phyloP scores from a whole-genome alignment of 306 rosid species.

The Amphicarpaea edgeworthii region DNA sequence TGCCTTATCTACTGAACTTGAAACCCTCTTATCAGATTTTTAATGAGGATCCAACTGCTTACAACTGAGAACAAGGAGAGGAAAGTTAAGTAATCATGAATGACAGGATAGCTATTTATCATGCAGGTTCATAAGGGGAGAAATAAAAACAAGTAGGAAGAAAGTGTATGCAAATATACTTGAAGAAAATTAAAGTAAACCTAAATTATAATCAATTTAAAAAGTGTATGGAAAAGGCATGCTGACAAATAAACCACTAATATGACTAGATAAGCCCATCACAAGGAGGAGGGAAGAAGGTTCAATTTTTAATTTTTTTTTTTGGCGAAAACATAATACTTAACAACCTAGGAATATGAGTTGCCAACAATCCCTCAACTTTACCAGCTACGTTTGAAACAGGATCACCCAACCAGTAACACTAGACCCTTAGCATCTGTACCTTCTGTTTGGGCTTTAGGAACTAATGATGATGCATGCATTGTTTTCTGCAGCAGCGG shows the following conservation, averaged over 20 bases:
- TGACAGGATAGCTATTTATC: not conserved
- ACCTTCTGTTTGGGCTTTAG: conserved; percentile 88
- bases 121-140: no score
- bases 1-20: conserved; percentile 92
- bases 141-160: no score
- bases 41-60: conserved; percentile 74
- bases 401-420: conserved; percentile 29
- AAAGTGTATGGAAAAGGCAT: conserved; percentile 25
- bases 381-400: no score
- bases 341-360: conserved; percentile 6
- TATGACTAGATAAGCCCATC: no score
- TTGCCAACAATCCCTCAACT: conserved; percentile 18
- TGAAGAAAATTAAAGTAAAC: not conserved
- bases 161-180: conserved; percentile 3
- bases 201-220: not conserved
- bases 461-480: conserved; percentile 58
- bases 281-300: not conserved
- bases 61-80: conserved; percentile 53
- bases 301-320: not conserved
- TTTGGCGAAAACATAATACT: not conserved
- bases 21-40: conserved; percentile 94
- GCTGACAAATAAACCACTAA: conserved; percentile 15
- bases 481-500: conserved; percentile 44
- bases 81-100: conserved; percentile 34
- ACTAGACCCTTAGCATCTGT: conserved; percentile 30